These are phyloP conservation scores for Inosperma sp. DNA, from an alignment of 768 basidiomycete species.

Conservation along the genomic window DNA sequence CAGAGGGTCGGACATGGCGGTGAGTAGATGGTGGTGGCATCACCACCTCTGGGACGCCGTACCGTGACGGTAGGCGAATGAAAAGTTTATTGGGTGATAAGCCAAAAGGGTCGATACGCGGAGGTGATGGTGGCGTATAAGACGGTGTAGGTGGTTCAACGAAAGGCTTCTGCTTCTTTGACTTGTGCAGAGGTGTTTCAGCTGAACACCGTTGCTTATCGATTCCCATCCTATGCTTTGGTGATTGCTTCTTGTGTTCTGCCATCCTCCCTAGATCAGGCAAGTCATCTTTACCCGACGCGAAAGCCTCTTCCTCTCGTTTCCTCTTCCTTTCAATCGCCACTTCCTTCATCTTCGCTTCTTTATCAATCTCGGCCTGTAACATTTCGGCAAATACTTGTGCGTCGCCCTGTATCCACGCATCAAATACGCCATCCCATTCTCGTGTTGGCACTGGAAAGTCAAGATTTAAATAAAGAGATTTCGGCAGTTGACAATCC, in stretches of 20 bases:
- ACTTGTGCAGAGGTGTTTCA: neutral
- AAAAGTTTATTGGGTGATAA: neutral
- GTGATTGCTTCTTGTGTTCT: neutral
- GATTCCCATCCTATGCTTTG: neutral
- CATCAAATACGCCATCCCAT: slow-evolving; percentile 89
- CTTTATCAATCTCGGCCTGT: slow-evolving; percentile 53
- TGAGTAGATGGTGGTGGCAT: no score
- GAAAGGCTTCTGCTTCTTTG: neutral
- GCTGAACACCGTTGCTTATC: neutral
- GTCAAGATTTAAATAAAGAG: slow-evolving; percentile 82
- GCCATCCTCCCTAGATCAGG: slow-evolving; percentile 14
- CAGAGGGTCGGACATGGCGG: no score
- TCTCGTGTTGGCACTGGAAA: slow-evolving; percentile 81
- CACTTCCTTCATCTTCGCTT: slow-evolving; percentile 49
- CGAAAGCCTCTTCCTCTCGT: slow-evolving; percentile 33
- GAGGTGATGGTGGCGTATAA: neutral
- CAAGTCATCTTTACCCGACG: slow-evolving; percentile 16
- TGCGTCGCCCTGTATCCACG: slow-evolving; percentile 85
- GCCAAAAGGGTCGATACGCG: neutral
- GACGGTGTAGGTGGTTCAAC: slow-evolving; percentile 1
- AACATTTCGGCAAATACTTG: slow-evolving; percentile 69
- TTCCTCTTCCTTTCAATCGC: slow-evolving; percentile 52
- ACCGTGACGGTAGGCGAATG: slow-evolving; percentile 1
- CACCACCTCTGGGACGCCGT: no score
- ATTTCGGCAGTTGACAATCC: slow-evolving; percentile 37